Conservation (phyloP, 2,329 filamentous ascomycete species). For the Sordariomycetes sp. region DNA sequence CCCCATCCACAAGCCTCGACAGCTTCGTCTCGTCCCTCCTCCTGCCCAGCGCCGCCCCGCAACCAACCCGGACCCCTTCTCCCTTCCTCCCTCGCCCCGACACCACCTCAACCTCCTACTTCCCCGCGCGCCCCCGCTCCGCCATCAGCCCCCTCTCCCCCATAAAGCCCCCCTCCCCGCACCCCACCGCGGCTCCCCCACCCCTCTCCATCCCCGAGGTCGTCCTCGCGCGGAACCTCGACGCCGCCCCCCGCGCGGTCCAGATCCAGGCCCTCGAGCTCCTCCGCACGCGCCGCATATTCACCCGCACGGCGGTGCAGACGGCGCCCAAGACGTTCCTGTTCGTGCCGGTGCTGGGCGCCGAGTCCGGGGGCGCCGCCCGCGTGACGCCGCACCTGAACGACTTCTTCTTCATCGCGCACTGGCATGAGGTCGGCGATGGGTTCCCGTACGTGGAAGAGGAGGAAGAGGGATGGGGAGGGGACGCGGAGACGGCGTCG, state of each 20-base stretch:
- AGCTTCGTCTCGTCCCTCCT: constrained; percentile 66
- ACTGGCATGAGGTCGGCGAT: constrained; percentile 63
- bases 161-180: constrained; percentile 12
- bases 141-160: constrained; percentile 14
- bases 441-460: constrained; percentile 68
- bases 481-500: constrained; percentile 20
- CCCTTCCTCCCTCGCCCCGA: constrained; percentile 13
- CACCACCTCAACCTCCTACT: constrained; percentile 15
- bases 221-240: constrained; percentile 68
- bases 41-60: constrained; percentile 16
- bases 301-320: constrained; percentile 61
- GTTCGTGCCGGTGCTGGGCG: constrained; percentile 58
- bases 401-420: constrained; percentile 78
- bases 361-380: constrained; percentile 25
- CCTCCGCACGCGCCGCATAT: constrained; percentile 65
- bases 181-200: constrained; percentile 3
- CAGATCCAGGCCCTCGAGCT: constrained; percentile 75
- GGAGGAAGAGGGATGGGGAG: constrained; percentile 27
- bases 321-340: constrained; percentile 66
- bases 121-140: constrained; percentile 9
- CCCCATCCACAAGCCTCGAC: constrained; percentile 60
- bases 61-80: constrained; percentile 13
- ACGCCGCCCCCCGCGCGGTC: constrained; percentile 57
- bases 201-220: constrained; percentile 57
- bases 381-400: constrained; percentile 49